Base-by-base conservation (phyloP, 2,329 filamentous ascomycete species). In the Balansia obtecta region DNA sequence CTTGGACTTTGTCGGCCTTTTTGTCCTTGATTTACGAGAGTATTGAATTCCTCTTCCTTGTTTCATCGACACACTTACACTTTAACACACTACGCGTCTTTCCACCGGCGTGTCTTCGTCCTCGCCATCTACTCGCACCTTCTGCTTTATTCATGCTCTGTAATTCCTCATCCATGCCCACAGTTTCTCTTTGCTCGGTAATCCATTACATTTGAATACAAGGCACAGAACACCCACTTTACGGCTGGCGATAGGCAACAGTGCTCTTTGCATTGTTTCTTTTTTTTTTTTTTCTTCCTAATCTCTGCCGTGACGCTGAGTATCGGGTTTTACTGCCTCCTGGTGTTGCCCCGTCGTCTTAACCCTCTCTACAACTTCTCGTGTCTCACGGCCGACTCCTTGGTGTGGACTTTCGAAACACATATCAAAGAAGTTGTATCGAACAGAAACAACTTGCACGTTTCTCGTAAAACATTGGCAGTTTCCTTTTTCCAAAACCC, bases 11-110 rank as follows among this genome's bases (percentile, higher is more conserved):
- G n/a, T n/a, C 18, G 41, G 15, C 48, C 48, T 40, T 44, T 22
- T 49, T 18, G 48, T 48, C 48, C 20, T 51, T 53, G 12, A 42
- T 49, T 41, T 7, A 27, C 27, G 27, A n/a, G 27, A 27, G 27
- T 27, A 52, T 53, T 49, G 54, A 52, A 55, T 55, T 56, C 54
- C 54, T 52, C 46, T 50, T 49, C 50, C 51, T 53, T 49, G 47
- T 51, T 47, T 47, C 52, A 44, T 47, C 47, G 16, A 33, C 43
- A 50, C 48, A 37, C 38, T 39, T 39, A 42, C 47, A 27, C 27
- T 27, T 27, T 22, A 3, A 18, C 41, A 45, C 45, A 50, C n/a
- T n/a, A n/a, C n/a, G n/a, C 20, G 44, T 32, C 22, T 45, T 42
- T 33, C 13, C 43, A 40, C 47, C 38, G 38, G 16, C 37, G 34